These are phyloP conservation scores for Gaeumannomyces sp. DNA, from an alignment of 2,329 filamentous ascomycete species.

Conservation along the genomic window DNA sequence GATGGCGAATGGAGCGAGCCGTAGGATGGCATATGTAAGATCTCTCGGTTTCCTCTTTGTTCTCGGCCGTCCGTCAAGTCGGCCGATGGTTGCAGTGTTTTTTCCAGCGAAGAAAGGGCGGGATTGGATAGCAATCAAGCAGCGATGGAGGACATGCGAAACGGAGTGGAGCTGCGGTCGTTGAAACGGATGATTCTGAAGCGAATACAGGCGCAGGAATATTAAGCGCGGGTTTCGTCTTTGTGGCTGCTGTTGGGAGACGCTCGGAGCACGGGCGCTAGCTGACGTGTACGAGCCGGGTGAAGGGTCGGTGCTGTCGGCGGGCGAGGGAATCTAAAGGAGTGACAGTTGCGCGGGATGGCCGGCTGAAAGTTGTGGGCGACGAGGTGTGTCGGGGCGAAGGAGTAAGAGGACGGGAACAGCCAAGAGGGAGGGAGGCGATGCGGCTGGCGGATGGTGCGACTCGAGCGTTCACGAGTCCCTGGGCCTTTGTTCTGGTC, in stretches of 20 bases:
- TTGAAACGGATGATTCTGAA: not conserved
- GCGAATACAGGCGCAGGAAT: not conserved
- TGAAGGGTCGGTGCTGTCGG: not conserved
- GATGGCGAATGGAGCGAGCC: slow-evolving; percentile 68
- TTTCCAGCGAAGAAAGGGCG: not conserved
- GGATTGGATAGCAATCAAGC: not conserved
- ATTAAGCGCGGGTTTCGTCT: not conserved
- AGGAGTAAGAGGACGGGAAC: not conserved
- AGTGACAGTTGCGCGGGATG: not conserved
- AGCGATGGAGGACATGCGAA: not conserved
- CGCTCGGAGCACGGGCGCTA: not conserved
- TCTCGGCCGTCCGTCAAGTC: not conserved
- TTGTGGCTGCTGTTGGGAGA: not conserved
- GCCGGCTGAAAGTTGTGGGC: not conserved
- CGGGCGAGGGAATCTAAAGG: not conserved
- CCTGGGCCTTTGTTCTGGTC: not conserved
- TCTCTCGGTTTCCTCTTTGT: slow-evolving; percentile 4
- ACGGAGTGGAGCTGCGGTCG: not conserved
- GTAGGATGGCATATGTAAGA: slow-evolving; percentile 65
- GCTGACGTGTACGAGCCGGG: not conserved
- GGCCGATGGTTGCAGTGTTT: not conserved
- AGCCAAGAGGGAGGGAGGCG: not conserved
- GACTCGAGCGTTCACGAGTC: not conserved
- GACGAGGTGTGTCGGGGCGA: no score
- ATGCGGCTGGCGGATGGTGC: not conserved